A percentile compares a stretch with the other conserved stretches of the same genome.
These are phyloP conservation scores for Pisolithus sp. DNA, from an alignment of 768 basidiomycete species.

Conservation along the genomic window DNA sequence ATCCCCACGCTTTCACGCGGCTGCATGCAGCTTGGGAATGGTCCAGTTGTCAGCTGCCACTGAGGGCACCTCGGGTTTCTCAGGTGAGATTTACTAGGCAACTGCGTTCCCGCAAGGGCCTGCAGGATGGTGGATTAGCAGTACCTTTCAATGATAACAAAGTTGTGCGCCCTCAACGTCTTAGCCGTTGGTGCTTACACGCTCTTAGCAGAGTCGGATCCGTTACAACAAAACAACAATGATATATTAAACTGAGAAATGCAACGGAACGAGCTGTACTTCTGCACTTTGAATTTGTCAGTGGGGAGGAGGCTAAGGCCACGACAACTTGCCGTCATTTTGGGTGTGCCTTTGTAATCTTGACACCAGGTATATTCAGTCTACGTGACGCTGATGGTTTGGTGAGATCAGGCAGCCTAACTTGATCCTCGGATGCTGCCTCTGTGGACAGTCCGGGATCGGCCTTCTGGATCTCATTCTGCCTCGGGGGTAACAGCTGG, in stretches of 20 bases:
- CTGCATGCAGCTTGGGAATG: too few relatives aligned
- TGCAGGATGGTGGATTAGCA: too few relatives aligned
- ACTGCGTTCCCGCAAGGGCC: background rate
- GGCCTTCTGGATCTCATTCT: background rate
- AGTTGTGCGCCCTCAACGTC: background rate
- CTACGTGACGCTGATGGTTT: constrained; percentile 12
- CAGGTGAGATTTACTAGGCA: background rate
- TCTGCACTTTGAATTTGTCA: background rate
- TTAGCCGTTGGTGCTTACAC: background rate
- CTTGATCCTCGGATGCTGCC: constrained; percentile 1
- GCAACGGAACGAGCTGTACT: background rate
- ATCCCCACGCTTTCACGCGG: too few relatives aligned
- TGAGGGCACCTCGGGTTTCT: background rate
- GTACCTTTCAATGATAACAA: background rate
- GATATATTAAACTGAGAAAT: background rate
- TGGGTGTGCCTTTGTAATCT: constrained; percentile 22
- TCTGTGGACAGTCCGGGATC: background rate
- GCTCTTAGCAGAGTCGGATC: too few relatives aligned
- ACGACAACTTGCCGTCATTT: constrained; percentile 7
- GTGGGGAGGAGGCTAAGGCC: constrained; percentile 4
- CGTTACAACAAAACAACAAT: too few relatives aligned
- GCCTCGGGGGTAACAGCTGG: background rate
- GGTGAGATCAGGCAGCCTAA: constrained; percentile 11
- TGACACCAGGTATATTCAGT: constrained; percentile 27
- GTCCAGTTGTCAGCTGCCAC: too few relatives aligned